phyloP scores from a whole-genome alignment of 352 stramenopile genomes.

The Phytophthora syringae region DNA sequence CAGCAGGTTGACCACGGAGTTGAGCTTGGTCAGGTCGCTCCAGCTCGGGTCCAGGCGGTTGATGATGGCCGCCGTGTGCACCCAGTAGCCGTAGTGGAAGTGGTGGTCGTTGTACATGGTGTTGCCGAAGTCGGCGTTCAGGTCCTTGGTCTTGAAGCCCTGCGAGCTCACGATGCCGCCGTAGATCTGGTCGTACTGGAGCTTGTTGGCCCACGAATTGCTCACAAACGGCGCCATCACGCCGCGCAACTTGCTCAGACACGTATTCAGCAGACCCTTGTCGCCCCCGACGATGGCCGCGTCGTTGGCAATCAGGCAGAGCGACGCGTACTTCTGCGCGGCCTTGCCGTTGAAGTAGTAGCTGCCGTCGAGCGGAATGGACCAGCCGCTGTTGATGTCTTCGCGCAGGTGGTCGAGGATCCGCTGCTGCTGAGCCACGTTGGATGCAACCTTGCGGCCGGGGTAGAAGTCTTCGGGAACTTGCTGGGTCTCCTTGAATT shows the following conservation, averaged over 20 bases:
- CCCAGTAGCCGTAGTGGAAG: constrained; percentile 80
- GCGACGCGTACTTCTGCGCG: too few species aligned
- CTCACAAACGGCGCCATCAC: constrained; percentile 54
- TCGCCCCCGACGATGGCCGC: constrained; percentile 41
- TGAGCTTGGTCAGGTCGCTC: constrained; percentile 46
- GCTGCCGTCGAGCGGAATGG: constrained; percentile 54
- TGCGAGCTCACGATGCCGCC: constrained; percentile 61
- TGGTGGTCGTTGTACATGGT: too few species aligned
- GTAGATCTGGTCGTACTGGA: constrained; percentile 66
- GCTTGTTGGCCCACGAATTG: constrained; percentile 57
- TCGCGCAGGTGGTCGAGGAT: constrained; percentile 48
- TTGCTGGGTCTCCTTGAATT: constrained; percentile 49
- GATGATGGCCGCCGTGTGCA: constrained; percentile 58
- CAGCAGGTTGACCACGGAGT: constrained; percentile 46
- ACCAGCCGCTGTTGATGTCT: constrained; percentile 54
- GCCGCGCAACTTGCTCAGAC: constrained; percentile 43
- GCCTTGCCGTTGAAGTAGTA: constrained; percentile 77
- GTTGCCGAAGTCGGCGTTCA: constrained; percentile 78
- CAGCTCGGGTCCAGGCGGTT: constrained; percentile 51
- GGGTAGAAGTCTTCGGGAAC: constrained; percentile 61
- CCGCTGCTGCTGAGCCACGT: constrained; percentile 42
- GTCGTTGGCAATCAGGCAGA: constrained; percentile 70
- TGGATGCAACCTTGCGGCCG: constrained; percentile 32
- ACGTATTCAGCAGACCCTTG: constrained; percentile 46
- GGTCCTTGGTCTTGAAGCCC: constrained; percentile 58